Conservation (phyloP, 148 eudicot species). For the Pharnaceum exiguum region DNA sequence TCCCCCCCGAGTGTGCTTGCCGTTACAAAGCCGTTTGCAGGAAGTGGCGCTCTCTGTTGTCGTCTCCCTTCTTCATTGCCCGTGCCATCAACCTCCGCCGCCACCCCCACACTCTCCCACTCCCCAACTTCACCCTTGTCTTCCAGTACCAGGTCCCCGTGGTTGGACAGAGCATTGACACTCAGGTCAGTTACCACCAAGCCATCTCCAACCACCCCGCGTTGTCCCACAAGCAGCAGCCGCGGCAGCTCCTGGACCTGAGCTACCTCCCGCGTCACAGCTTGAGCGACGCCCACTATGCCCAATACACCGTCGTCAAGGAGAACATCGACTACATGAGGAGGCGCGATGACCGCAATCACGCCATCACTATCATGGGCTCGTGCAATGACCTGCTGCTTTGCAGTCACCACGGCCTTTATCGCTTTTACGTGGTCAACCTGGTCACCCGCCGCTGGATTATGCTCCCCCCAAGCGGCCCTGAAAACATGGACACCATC, state of each 20-base stretch:
- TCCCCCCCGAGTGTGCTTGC: not conserved
- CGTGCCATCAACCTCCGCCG: not conserved
- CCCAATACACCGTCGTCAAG: no score
- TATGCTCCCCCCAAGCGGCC: not conserved
- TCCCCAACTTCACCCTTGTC: not conserved
- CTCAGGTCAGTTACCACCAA: not conserved
- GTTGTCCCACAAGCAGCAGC: not conserved
- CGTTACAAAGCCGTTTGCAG: constrained; percentile 5
- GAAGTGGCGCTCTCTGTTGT: constrained; percentile 3
- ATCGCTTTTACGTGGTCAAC: constrained; percentile 14
- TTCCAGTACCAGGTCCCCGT: not conserved
- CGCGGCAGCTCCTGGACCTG: no score
- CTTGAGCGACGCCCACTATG: no score
- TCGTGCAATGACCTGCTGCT: constrained; percentile 9
- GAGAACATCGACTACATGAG: not conserved
- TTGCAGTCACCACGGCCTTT: not conserved
- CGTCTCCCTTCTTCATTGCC: constrained; percentile 1
- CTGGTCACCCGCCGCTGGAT: constrained; percentile 9
- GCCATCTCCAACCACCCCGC: constrained; percentile 7
- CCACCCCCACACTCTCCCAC: not conserved
- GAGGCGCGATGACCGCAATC: not conserved
- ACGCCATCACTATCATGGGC: not conserved
- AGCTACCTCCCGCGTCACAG: not conserved
- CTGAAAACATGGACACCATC: not conserved
- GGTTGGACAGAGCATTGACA: no score